Evolutionary conservation across 345 rosid genomes (phyloP), one percentile per base, ranked within the genome.

Genomic region (Atalantia buxifolia): DNA sequence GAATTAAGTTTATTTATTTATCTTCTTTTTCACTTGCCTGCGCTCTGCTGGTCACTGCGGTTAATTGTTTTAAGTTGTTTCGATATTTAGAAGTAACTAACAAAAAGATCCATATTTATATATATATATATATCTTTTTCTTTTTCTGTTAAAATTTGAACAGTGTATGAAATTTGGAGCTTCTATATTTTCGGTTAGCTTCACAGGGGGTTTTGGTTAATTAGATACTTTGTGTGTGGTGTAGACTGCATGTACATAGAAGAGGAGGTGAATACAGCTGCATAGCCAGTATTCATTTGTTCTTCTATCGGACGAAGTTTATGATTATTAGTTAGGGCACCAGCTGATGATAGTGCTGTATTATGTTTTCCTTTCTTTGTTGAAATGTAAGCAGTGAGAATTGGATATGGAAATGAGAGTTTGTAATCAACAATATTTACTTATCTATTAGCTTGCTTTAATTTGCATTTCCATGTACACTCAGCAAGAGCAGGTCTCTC

Each of bases 21-120:
- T 45, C 50, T 45, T 13, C 50, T 13, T 45, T 45, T 13, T 28
- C 12, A 19, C 24, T 35, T 73, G 24, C 9, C 6, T 50, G 33
- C 79, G 77, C 80, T 36, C 74, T 84, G 81, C 25, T 78, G 80
- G 42, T 79, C 48, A 63, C 64, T 48, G 36, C 77, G 66, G 78
- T 77, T 82, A 80, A 78, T 61, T 85, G 77, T 79, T 77, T 65
- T 12, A 45, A 45, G 50, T 3, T 42, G 16, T 42, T 42, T 42
- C 50, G 18, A 10, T 45, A 45, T 45, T 45, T 45, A 45, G 50
- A 45, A 45, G 77, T 73, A 42, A 78, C 75, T 83, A 81, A 83
- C 88, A 77, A 75, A 79, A 75, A 71, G 77, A 71, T 83, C 72
- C 57, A 53, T 69, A 65, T 13, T 2, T 13, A 12, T 3, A 45